Base-by-base conservation (phyloP, 1,284 basidiomycete species). In the Marasmius fiardii region DNA sequence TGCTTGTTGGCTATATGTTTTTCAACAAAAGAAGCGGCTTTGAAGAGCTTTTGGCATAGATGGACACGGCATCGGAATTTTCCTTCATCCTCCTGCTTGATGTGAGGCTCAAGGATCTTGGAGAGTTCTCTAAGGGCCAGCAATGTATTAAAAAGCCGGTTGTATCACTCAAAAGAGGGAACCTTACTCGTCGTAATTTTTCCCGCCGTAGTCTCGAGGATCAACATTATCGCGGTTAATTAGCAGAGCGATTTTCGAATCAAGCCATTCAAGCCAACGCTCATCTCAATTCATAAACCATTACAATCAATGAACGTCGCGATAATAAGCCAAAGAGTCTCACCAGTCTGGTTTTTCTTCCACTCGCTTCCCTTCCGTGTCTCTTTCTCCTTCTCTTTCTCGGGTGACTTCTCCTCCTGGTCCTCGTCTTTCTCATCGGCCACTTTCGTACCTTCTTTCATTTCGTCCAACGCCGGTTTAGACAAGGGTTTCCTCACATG, bases 1-100 rank as follows among this genome's bases (percentile, higher is more conserved):
- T 96, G 93, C 70, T 95, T 95, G 69, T 92, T 92, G 7, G 87
- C 83, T 60, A 95, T 87, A 68, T 96, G 93, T 75, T 98, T 98
- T 74, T 95, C 92, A 52, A 98, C 90, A 72, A 96, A 98, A 43
- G 93, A 86, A 21, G 92, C 90, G 4, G 93, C 95, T 68, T 94
- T 95, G 85, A 98, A 98, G 16, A 98, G 78, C 75, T 98, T 98
- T 71, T 86, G 85, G 71, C 95, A 98, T 51, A 88, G 89, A 20
- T 44, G 43, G n/a, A 49, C 47, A 75, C 93, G 95, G 77, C 95
- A 98, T 62, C 95, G 82, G 75, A 92, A 97, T 69, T 96, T 97
- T 64, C 89, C 91, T 71, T 94, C 91, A 60, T 95, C 95, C 72
- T 98, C 95, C 69, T 95, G 90, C 72, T 95, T 95, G 68, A 97